Conservation (phyloP, 305 asterid species). For the Fraxinus greggii region DNA sequence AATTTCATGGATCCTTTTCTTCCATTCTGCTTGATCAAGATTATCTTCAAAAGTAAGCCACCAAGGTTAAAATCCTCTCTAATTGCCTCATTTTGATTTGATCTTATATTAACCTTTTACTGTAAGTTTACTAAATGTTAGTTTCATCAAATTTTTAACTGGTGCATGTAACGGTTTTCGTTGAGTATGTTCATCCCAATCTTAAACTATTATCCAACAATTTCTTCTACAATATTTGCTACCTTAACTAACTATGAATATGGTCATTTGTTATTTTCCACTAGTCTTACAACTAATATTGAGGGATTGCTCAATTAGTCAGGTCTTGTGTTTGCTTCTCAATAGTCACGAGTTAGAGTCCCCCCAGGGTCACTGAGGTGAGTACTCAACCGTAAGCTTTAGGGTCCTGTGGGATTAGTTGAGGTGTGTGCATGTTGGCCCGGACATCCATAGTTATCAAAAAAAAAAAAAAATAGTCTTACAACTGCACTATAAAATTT, state of each 20-base stretch:
- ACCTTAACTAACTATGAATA: neutral
- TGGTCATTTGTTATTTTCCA: neutral
- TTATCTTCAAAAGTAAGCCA: neutral
- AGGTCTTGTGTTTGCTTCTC: too few species aligned
- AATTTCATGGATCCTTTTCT: neutral
- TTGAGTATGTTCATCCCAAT: neutral
- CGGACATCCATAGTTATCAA: too few species aligned
- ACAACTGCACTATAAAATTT: neutral
- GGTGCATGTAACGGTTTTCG: neutral
- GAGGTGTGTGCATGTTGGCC: too few species aligned
- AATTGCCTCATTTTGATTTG: neutral
- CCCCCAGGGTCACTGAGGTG: too few species aligned
- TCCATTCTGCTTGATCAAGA: neutral
- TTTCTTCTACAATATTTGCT: neutral
- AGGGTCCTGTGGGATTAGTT: too few species aligned
- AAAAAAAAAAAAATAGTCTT: too few species aligned
- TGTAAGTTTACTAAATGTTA: neutral
- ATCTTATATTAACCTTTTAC: neutral
- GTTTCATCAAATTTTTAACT: neutral
- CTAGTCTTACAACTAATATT: neutral
- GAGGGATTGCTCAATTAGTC: too few species aligned
- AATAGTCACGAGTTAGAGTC: too few species aligned
- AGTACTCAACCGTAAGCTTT: too few species aligned
- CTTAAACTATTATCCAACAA: neutral
- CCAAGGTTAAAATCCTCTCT: neutral